These are phyloP conservation scores for Naganishia sp. DNA, from an alignment of 1,284 basidiomycete genomes.

Conservation along the genomic window DNA sequence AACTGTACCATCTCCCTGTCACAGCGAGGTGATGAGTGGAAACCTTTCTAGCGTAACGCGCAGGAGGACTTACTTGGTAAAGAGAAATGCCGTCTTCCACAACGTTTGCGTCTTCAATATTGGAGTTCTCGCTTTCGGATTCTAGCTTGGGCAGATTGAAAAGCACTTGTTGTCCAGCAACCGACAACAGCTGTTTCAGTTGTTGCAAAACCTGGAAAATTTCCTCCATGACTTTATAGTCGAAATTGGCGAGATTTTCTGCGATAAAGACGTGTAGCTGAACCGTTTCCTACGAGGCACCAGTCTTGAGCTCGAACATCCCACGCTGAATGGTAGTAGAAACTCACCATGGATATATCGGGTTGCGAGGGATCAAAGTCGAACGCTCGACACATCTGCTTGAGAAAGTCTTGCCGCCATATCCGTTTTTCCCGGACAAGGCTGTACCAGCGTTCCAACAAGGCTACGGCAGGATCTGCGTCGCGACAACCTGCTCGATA, in stretches of 20 bases:
- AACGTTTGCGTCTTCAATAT: conserved; percentile 9
- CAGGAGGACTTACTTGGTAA: conserved; percentile 9
- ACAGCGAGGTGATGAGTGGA: neutral
- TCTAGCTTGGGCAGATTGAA: conserved; percentile 51
- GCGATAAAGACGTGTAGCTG: conserved; percentile 86
- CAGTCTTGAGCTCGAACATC: neutral
- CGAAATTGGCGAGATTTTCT: conserved; percentile 86
- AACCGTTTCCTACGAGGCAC: conserved; percentile 64
- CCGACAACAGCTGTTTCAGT: conserved; percentile 77
- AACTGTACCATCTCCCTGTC: conserved; percentile 23
- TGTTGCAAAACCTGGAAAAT: conserved; percentile 78
- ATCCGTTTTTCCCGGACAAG: conserved; percentile 85
- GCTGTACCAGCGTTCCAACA: conserved; percentile 86
- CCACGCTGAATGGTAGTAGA: neutral
- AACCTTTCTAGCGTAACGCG: neutral
- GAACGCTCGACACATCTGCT: conserved; percentile 75
- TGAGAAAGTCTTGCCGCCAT: conserved; percentile 80
- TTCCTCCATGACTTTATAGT: conserved; percentile 94
- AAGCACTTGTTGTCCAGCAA: conserved; percentile 74
- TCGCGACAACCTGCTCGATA: conserved; percentile 62
- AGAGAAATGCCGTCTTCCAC: conserved; percentile 20
- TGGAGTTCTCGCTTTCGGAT: conserved; percentile 50
- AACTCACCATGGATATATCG: conserved; percentile 46
- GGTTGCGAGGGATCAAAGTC: conserved; percentile 60
- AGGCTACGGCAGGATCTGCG: conserved; percentile 64